Percentiles rank a stretch among this genome's conserved stretches.
Evolutionary conservation across 1,284 basidiomycete species (phyloP).

Genomic region (Sporisorium graminicola): DNA sequence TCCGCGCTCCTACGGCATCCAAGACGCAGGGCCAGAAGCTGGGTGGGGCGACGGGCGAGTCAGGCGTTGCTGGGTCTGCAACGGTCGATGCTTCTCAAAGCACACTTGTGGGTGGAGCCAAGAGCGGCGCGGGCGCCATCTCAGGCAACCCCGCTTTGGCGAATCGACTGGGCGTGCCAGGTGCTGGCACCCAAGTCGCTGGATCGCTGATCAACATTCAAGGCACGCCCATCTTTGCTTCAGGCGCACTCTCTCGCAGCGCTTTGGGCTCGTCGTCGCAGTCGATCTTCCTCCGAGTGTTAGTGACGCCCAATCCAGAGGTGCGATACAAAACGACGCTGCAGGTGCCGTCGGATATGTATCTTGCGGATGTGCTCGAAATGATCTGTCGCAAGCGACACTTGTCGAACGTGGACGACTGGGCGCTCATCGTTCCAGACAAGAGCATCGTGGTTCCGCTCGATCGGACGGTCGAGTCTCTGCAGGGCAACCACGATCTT

Average conservation of each 20-base stretch:
- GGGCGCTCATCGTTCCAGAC: slow-evolving; percentile 64
- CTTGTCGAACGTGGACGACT: slow-evolving; percentile 59
- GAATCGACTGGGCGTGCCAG: slow-evolving; percentile 33
- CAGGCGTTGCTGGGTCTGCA: slow-evolving; percentile 19
- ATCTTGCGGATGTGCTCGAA: slow-evolving; percentile 94
- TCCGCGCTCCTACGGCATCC: slow-evolving; percentile 23
- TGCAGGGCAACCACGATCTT: slow-evolving; percentile 87
- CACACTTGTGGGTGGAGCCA: slow-evolving; percentile 26
- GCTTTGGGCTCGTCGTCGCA: slow-evolving; percentile 48
- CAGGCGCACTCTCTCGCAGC: slow-evolving; percentile 48
- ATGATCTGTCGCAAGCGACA: slow-evolving; percentile 64
- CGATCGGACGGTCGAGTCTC: slow-evolving; percentile 92
- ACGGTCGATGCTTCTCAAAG: slow-evolving; percentile 25
- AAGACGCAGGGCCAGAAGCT: slow-evolving; percentile 13
- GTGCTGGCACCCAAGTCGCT: slow-evolving; percentile 21
- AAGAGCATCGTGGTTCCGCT: slow-evolving; percentile 83
- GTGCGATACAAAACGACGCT: slow-evolving; percentile 69
- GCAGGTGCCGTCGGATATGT: slow-evolving; percentile 80
- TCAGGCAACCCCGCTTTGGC: slow-evolving; percentile 35
- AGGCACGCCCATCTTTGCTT: slow-evolving; percentile 61
- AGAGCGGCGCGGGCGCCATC: slow-evolving; percentile 29
- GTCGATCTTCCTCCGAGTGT: slow-evolving; percentile 60
- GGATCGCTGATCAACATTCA: slow-evolving; percentile 54
- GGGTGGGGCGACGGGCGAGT: slow-evolving; percentile 21
- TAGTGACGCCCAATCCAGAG: slow-evolving; percentile 60